Base-by-base conservation (phyloP, 2,329 filamentous ascomycete species). In the Xylaria sp. region DNA sequence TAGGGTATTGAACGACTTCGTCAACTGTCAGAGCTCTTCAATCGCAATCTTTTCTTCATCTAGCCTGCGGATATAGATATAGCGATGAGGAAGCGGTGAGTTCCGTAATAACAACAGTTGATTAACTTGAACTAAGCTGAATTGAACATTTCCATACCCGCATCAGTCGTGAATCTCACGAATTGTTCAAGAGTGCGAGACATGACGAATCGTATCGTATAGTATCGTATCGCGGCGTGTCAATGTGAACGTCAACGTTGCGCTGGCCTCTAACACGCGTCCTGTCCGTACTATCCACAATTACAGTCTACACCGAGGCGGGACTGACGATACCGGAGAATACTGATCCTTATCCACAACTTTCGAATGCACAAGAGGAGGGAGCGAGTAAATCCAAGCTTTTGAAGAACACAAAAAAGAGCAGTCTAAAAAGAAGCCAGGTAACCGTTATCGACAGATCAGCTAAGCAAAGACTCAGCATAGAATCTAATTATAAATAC, bases 121-220 rank as follows among this genome's bases (percentile, higher is more conserved):
- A 44, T 44, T 15, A 3, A 44, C 13, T 44, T 44, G 39, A 34
- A 54, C 15, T 44, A 13, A 20, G 46, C 15, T 52, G 48, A 55
- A 55, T 39, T 34, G 18, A 37, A 18, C 6, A 65, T n/a, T 13
- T 56, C 20, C 72, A 56, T 80, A 86, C 85, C 80, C 32, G 82
- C 80, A 68, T 87, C 84, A 23, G 83, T 84, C 48, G 82, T 82
- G 68, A 86, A 86, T 68, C 80, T 80, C 57, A 85, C 80, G 69
- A 82, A 79, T 41, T 81, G 79, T 32, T 82, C 78, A 32, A 81
- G 76, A 12, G 70, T 77, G 28, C 61, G 64, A 50, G 73, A 69
- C 77, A 77, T 78, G 18, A 3, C 68, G 25, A 37, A 34, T 54
- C 25, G 51, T 12, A 8, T 37, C 39, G 8, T 28, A 34, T 54